phyloP scores from a whole-genome alignment of 163 green algal species.

The Dunaliella salina region DNA sequence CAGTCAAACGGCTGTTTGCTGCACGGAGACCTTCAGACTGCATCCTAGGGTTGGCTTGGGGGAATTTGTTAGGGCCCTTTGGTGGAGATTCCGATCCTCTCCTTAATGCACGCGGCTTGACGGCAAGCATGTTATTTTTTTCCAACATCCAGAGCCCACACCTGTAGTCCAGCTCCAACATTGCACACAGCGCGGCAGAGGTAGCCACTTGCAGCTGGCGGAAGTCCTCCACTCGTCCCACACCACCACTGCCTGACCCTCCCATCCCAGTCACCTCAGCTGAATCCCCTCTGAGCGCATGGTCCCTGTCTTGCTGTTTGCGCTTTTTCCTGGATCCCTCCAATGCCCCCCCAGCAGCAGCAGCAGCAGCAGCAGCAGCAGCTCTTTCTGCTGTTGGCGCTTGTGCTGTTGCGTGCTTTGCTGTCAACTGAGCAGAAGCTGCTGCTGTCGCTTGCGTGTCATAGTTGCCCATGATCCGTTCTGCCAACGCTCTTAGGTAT shows the following conservation, averaged over 20 bases:
- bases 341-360: background rate
- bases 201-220: background rate
- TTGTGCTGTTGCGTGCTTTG: too few relatives aligned
- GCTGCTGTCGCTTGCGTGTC: background rate
- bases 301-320: background rate
- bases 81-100: too few relatives aligned
- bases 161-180: slow-evolving; percentile 54
- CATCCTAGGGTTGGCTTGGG: too few relatives aligned
- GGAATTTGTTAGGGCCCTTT: too few relatives aligned
- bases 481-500: slow-evolving; percentile 7
- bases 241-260: background rate
- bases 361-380: background rate
- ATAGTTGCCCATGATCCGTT: background rate
- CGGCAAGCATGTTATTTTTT: too few relatives aligned
- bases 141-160: background rate
- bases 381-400: background rate
- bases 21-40: too few relatives aligned
- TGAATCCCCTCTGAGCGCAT: background rate
- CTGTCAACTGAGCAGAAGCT: background rate
- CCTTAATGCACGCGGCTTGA: too few relatives aligned
- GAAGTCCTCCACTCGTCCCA: background rate
- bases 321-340: background rate
- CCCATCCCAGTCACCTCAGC: background rate
- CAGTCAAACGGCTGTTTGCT: too few relatives aligned
- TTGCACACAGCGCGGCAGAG: slow-evolving; percentile 33